Percentiles rank a stretch among this genome's conserved stretches.
These are phyloP conservation scores for Globomyces pollinis-pini DNA, from an alignment of 192 early-diverging fungal genomes.

Conservation along the genomic window DNA sequence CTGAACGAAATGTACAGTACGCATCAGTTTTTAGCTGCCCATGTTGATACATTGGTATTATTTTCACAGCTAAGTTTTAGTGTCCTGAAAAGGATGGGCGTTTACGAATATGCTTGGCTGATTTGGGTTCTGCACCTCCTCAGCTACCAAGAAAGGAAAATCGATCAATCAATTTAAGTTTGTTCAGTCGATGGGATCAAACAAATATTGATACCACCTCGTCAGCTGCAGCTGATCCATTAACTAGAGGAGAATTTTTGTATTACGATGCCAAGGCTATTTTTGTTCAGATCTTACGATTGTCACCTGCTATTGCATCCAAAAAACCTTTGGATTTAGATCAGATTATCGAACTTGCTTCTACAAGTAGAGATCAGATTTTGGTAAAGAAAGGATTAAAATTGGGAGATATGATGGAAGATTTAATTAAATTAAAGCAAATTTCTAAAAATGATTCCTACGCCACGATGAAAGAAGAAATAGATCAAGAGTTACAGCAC, in stretches of 20 bases:
- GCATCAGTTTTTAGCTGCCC: conserved; percentile 73
- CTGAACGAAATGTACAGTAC: conserved; percentile 95
- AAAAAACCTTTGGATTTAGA: conserved; percentile 54
- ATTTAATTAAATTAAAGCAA: conserved; percentile 71
- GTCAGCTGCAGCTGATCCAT: conserved; percentile 66
- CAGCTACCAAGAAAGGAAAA: conserved; percentile 78
- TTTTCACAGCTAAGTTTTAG: conserved; percentile 13
- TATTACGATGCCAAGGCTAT: conserved; percentile 95
- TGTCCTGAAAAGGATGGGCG: conserved; percentile 75
- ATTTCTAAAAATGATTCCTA: conserved; percentile 60
- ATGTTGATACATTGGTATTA: conserved; percentile 62
- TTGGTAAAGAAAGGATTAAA: conserved; percentile 93
- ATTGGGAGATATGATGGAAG: conserved; percentile 85
- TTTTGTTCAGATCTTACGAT: conserved; percentile 87
- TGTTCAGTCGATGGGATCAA: conserved; percentile 76
- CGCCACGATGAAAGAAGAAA: conserved; percentile 78
- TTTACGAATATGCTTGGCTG: conserved; percentile 67
- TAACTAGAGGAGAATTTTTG: conserved; percentile 90
- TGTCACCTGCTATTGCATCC: conserved; percentile 62
- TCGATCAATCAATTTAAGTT: conserved; percentile 58
- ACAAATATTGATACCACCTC: conserved; percentile 59
- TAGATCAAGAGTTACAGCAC: conserved; percentile 80
- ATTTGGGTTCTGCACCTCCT: conserved; percentile 62
- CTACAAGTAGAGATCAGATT: conserved; percentile 76
- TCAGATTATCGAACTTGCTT: conserved; percentile 74